Evolutionary conservation across 768 basidiomycete species (phyloP).

Genomic region (Tephrocybe sp.): DNA sequence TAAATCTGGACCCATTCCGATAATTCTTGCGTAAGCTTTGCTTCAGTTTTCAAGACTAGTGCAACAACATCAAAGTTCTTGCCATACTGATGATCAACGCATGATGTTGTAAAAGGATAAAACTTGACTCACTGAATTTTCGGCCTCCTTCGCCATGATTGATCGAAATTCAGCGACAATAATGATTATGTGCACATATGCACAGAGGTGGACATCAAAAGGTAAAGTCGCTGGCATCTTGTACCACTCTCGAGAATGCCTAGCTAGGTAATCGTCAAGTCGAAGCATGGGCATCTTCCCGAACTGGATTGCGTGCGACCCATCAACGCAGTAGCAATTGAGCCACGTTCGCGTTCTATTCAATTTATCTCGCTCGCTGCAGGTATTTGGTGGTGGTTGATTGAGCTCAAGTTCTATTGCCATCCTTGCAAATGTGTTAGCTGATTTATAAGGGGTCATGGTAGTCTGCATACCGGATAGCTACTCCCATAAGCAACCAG

Average conservation of each 20-base stretch:
- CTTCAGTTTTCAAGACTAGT: slow-evolving; percentile 37
- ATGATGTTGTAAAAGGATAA: not conserved
- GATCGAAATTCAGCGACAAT: slow-evolving; percentile 48
- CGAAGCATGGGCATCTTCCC: slow-evolving; percentile 70
- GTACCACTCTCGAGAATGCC: slow-evolving; percentile 52
- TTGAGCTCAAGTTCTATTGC: slow-evolving; percentile 73
- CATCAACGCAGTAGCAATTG: slow-evolving; percentile 74
- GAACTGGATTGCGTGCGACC: slow-evolving; percentile 72
- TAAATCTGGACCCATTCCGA: slow-evolving; percentile 41
- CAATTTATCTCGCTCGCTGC: slow-evolving; percentile 62
- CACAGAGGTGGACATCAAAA: slow-evolving; percentile 49
- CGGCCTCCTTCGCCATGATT: slow-evolving; percentile 8
- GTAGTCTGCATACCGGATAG: slow-evolving; percentile 47
- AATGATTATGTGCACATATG: slow-evolving; percentile 51
- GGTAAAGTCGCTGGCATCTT: slow-evolving; percentile 38
- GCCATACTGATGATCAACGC: not conserved
- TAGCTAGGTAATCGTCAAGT: slow-evolving; percentile 60
- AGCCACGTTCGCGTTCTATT: slow-evolving; percentile 78
- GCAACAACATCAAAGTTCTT: slow-evolving; percentile 36
- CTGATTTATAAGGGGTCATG: not conserved
- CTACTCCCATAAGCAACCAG: slow-evolving; percentile 73
- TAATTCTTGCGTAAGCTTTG: slow-evolving; percentile 35
- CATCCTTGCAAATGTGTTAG: slow-evolving; percentile 41
- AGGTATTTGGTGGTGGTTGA: slow-evolving; percentile 46
- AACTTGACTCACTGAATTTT: slow-evolving; percentile 4